These are phyloP conservation scores for Schizothecium vesticola DNA, from an alignment of 495 filamentous ascomycete genomes.

Conservation along the genomic window DNA sequence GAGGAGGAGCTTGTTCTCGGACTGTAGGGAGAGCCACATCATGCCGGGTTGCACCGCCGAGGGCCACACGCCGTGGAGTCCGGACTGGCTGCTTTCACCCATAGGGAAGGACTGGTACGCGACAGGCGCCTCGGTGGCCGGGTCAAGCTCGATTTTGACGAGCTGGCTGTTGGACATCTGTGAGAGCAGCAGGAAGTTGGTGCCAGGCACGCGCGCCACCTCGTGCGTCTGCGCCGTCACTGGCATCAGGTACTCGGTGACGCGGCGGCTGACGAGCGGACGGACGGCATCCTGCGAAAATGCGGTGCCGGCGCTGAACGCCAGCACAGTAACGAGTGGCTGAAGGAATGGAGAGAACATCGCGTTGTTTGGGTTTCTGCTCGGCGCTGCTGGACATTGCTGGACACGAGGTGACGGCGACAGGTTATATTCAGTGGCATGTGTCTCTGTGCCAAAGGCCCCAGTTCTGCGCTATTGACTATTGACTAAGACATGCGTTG, in stretches of 20 bases:
- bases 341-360: background rate
- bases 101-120: slow-evolving; percentile 7
- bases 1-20: slow-evolving; percentile 6
- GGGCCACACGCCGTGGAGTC: slow-evolving; percentile 6
- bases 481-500: background rate
- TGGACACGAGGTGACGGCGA: background rate
- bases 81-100: slow-evolving; percentile 1
- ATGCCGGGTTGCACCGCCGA: background rate
- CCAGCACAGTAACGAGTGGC: background rate
- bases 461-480: too few species aligned
- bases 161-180: slow-evolving; percentile 12
- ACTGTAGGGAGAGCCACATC: slow-evolving; percentile 7
- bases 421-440: too few species aligned
- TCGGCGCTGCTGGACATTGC: background rate
- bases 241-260: slow-evolving; percentile 5
- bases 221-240: slow-evolving; percentile 4
- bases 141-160: slow-evolving; percentile 5
- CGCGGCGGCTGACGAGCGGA: slow-evolving; percentile 4
- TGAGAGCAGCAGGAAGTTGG: slow-evolving; percentile 3
- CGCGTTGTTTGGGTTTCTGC: background rate
- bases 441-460: too few species aligned
- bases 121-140: slow-evolving; percentile 1
- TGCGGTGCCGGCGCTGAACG: background rate
- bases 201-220: slow-evolving; percentile 1
- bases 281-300: background rate